Conservation (phyloP, 169 alveolate genomes). For the Perkinsus chesapeaki region DNA sequence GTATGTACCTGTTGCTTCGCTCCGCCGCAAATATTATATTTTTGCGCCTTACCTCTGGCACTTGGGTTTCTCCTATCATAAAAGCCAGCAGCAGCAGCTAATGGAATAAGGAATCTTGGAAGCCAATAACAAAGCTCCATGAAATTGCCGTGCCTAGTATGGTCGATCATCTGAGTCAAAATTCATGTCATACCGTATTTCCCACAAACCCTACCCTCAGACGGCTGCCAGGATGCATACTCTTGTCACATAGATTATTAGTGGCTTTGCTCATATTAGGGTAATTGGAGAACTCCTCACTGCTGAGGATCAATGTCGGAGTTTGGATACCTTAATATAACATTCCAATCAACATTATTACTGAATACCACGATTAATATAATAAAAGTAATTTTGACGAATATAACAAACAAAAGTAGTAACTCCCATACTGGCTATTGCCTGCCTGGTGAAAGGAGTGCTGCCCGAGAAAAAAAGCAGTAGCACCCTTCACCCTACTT, state of each 20-base stretch:
- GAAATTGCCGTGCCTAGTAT: background rate
- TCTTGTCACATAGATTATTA: background rate
- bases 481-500: no score
- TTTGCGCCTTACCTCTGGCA: background rate
- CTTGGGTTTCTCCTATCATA: background rate
- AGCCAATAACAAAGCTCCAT: background rate
- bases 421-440: no score
- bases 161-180: background rate
- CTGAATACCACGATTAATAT: background rate
- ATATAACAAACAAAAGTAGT: no score
- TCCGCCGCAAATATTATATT: background rate
- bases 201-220: background rate
- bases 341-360: background rate
- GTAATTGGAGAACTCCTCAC: background rate
- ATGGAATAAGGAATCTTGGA: background rate
- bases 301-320: background rate
- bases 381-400: no score
- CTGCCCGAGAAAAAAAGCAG: no score
- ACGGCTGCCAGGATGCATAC: background rate
- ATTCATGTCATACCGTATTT: background rate
- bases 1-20: background rate
- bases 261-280: background rate
- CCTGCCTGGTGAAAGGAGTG: no score
- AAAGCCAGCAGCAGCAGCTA: background rate
- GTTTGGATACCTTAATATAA: background rate